These are phyloP conservation scores for Apiotrichum veenhuisii DNA, from an alignment of 1,284 basidiomycete species.

Conservation along the genomic window DNA sequence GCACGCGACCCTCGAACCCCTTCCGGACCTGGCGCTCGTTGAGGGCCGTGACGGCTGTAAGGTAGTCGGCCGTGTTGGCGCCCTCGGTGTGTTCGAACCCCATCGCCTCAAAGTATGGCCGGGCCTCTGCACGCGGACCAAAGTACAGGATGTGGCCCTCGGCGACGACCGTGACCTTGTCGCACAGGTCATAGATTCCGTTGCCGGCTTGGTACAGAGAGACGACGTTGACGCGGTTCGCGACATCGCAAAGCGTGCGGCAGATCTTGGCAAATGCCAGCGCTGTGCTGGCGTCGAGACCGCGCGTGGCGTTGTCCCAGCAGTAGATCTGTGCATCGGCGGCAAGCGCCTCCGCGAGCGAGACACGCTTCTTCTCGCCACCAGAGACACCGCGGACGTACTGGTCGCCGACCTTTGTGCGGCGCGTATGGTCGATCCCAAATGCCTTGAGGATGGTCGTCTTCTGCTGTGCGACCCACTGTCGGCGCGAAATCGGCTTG, in stretches of 20 bases:
- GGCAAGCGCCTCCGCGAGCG: slow-evolving; percentile 10
- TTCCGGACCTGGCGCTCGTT: slow-evolving; percentile 58
- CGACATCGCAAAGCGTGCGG: slow-evolving; percentile 6
- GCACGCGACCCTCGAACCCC: slow-evolving; percentile 54
- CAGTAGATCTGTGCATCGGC: slow-evolving; percentile 8
- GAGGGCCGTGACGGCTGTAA: slow-evolving; percentile 57
- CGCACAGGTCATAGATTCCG: slow-evolving; percentile 55
- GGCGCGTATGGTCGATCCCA: slow-evolving; percentile 64
- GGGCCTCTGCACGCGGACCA: slow-evolving; percentile 67
- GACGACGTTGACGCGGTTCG: slow-evolving; percentile 8
- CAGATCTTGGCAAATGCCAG: slow-evolving; percentile 40
- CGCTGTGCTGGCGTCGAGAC: slow-evolving; percentile 76
- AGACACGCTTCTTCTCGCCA: slow-evolving; percentile 15
- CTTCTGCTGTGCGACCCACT: slow-evolving; percentile 6
- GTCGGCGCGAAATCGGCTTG: neutral
- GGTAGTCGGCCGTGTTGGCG: slow-evolving; percentile 58
- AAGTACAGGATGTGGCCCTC: slow-evolving; percentile 77
- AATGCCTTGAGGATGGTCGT: slow-evolving; percentile 59
- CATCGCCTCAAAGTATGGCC: slow-evolving; percentile 70
- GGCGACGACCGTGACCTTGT: slow-evolving; percentile 60
- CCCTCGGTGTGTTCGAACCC: slow-evolving; percentile 60
- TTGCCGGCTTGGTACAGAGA: slow-evolving; percentile 48
- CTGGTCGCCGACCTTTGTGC: slow-evolving; percentile 23
- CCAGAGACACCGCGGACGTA: slow-evolving; percentile 21
- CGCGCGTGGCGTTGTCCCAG: slow-evolving; percentile 62